Base-by-base conservation (phyloP, 2,329 filamentous ascomycete species). In the Fusarium subtropicale region DNA sequence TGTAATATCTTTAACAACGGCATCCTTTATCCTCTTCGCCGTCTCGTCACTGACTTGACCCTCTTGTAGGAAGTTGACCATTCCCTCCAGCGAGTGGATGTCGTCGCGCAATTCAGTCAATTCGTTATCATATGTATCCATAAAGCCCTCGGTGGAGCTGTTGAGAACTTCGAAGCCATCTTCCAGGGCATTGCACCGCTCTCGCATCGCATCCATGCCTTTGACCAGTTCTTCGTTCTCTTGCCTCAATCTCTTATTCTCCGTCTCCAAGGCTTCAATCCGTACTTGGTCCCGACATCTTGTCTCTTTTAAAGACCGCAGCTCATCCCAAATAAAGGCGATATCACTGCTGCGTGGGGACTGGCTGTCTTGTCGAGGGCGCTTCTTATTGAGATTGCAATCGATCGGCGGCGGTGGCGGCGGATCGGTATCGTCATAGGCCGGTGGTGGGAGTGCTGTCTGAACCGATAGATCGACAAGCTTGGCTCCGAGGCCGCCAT, bases 401-500 rank as follows among this genome's bases (percentile, higher is more conserved):
- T 55, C 42, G 31, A 56, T 63, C 3, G 60, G 60, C 5, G 60
- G 57, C 11, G 48, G 60, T 7, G 59, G 59, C 22, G 60, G 60
- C 0, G 46, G 31, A 1, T 61, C 57, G 5, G 31, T 31, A 44
- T 62, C 57, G 8, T 56, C 15, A 5, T 63, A 63, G 0, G 57
- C 61, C 4, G 60, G 60, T 2, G 60, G 60, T 13, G 57, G 52
- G 33, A 36, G 30, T 34, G 18, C 11, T 13, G 30, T n/a, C 7
- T 46, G 39, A 16, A 12, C 4, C 5, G 7, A 16, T 5, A 36
- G 22, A 10, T 28, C 34, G 7, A 67, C 30, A 12, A 67, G 44
- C 36, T 68, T 68, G 38, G 48, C 65, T 31, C 65, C 63, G 7
- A 36, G 24, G 11, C 65, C 66, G 7, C 45, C 45, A 15, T 68